Conservation (phyloP, 2,329 filamentous ascomycete genomes). For the Bertia moriformis region DNA sequence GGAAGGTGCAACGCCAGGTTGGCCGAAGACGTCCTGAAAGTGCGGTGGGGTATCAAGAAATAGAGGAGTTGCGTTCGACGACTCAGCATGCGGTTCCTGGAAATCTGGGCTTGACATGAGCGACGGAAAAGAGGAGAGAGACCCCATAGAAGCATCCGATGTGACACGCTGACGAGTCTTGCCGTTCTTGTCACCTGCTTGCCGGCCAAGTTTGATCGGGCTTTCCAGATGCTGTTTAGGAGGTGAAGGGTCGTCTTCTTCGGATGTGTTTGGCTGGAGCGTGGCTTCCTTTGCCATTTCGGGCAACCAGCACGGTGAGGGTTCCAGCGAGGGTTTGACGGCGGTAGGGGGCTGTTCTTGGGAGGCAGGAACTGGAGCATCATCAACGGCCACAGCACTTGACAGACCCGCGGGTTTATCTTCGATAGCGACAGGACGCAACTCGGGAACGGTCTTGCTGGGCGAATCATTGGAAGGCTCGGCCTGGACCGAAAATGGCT, state of each 20-base stretch:
- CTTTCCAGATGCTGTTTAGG: neutral
- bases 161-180: neutral
- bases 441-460: no score
- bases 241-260: neutral
- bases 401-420: no score
- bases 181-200: no score
- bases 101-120: neutral
- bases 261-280: neutral
- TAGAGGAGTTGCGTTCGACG: neutral
- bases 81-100: neutral
- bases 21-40: neutral
- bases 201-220: neutral
- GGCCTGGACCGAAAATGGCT: no score
- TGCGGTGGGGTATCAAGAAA: neutral
- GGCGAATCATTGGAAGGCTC: no score
- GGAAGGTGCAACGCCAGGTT: neutral
- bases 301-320: no score
- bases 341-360: no score
- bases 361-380: no score
- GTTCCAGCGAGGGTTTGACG: no score
- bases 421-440: no score
- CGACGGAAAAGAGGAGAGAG: neutral
- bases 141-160: neutral
- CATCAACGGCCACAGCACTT: no score
- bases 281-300: no score